A percentile compares a stretch with the other conserved stretches of the same genome.
phyloP scores from a whole-genome alignment of 177 flowering plant species.

The Vitis hybrid region DNA sequence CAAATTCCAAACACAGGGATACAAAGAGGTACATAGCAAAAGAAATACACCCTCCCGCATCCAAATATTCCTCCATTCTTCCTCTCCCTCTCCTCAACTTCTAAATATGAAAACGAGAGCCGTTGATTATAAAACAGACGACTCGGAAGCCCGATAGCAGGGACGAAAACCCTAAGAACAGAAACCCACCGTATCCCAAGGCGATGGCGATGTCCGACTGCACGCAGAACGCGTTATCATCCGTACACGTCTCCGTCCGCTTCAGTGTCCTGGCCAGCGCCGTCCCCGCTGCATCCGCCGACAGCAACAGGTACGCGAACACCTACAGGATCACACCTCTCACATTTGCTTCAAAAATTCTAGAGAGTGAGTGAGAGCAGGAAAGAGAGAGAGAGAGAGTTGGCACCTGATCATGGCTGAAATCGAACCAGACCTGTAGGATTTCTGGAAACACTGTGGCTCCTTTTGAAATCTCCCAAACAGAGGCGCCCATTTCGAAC shows the following conservation, averaged over 20 bases:
- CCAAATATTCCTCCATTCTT: not conserved
- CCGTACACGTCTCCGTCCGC: slow-evolving; percentile 45
- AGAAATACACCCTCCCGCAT: slow-evolving; percentile 16
- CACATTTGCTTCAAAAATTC: not conserved
- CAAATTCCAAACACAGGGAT: too few species aligned
- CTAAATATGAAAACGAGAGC: slow-evolving; percentile 66
- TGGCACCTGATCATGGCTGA: slow-evolving; percentile 86
- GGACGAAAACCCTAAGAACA: slow-evolving; percentile 62
- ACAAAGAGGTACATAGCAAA: too few species aligned
- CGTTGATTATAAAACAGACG: slow-evolving; percentile 65
- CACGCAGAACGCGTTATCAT: slow-evolving; percentile 50
- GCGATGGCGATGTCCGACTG: slow-evolving; percentile 65
- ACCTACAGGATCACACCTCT: slow-evolving; percentile 30
- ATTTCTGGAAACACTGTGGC: slow-evolving; percentile 63
- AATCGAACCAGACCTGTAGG: slow-evolving; percentile 89
- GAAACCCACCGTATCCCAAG: slow-evolving; percentile 67
- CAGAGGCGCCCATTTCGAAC: slow-evolving; percentile 62
- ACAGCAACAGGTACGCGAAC: slow-evolving; percentile 66
- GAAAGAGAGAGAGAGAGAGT: not conserved
- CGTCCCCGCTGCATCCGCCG: slow-evolving; percentile 66
- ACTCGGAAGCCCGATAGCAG: slow-evolving; percentile 81
- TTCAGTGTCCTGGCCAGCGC: slow-evolving; percentile 42
- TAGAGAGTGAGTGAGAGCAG: not conserved
- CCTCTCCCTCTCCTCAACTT: too few species aligned
- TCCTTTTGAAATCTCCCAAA: slow-evolving; percentile 74